Evolutionary conservation across 352 stramenopile species (phyloP).

Genomic region (Phytophthora megakarya): DNA sequence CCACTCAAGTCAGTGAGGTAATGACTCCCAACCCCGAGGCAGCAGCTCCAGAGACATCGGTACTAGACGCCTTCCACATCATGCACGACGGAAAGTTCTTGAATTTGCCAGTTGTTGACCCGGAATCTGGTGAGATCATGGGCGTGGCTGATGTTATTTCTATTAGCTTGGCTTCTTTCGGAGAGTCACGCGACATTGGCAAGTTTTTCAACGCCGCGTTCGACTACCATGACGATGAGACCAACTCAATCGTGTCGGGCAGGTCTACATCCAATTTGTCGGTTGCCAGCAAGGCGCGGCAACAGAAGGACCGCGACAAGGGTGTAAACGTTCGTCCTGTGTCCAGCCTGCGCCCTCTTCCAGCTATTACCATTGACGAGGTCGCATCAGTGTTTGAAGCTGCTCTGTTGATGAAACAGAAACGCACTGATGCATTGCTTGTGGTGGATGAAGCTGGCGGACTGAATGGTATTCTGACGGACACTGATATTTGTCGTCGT

Average conservation of each 20-base stretch:
- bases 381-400: constrained; percentile 89
- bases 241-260: constrained; percentile 58
- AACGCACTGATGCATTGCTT: constrained; percentile 93
- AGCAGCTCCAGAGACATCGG: constrained; percentile 91
- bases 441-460: constrained; percentile 85
- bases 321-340: constrained; percentile 80
- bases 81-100: constrained; percentile 99
- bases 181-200: constrained; percentile 74
- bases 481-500: constrained; percentile 95
- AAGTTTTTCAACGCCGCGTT: constrained; percentile 83
- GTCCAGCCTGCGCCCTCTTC: constrained; percentile 77
- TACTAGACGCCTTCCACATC: constrained; percentile 97
- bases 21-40: constrained; percentile 98
- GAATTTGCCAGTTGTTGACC: constrained; percentile 94
- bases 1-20: constrained; percentile 88
- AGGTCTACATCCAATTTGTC: constrained; percentile 62
- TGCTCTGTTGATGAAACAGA: constrained; percentile 90
- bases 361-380: constrained; percentile 78
- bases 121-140: constrained; percentile 69
- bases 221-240: constrained; percentile 67
- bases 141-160: constrained; percentile 85
- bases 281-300: constrained; percentile 64
- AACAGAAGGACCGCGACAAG: constrained; percentile 80
- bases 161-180: constrained; percentile 77
- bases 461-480: constrained; percentile 95